phyloP scores from a whole-genome alignment of 2,329 filamentous ascomycete genomes.

The Fusarium sp. region DNA sequence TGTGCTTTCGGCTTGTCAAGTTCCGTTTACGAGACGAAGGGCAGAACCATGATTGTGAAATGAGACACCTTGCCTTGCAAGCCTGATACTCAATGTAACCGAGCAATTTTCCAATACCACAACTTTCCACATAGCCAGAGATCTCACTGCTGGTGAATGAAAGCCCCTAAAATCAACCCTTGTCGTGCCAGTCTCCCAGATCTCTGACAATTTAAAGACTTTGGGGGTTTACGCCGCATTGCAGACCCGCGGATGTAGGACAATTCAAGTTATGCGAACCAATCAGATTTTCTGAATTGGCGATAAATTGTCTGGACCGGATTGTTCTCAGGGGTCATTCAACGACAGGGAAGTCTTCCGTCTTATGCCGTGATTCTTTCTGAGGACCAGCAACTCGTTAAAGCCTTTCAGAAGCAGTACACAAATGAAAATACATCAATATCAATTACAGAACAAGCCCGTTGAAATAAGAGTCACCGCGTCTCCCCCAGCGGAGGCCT shows the following conservation, averaged over 20 bases:
- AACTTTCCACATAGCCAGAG: background rate
- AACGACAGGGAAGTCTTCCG: background rate
- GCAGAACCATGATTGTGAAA: too few relatives aligned
- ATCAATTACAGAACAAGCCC: background rate
- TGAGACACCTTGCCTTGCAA: too few relatives aligned
- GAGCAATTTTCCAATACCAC: too few relatives aligned
- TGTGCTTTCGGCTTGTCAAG: too few relatives aligned
- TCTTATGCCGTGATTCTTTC: background rate
- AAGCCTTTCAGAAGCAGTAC: background rate
- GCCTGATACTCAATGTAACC: too few relatives aligned
- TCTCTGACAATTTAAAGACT: background rate
- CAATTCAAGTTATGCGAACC: constrained; percentile 16
- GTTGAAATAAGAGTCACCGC: background rate
- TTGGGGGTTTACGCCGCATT: background rate
- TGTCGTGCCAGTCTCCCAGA: background rate
- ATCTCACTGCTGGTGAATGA: background rate
- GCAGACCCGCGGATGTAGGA: background rate
- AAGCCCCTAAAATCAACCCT: background rate
- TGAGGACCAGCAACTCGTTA: background rate
- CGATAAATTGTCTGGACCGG: constrained; percentile 1
- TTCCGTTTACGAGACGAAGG: too few relatives aligned
- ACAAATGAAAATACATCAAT: background rate
- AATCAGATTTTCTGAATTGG: constrained; percentile 2
- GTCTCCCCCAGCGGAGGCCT: background rate
- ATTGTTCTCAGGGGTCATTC: constrained; percentile 4